A percentile compares a stretch with the other conserved stretches of the same genome.
phyloP scores from a whole-genome alignment of 163 green algal species.

The Volvox carteri region DNA sequence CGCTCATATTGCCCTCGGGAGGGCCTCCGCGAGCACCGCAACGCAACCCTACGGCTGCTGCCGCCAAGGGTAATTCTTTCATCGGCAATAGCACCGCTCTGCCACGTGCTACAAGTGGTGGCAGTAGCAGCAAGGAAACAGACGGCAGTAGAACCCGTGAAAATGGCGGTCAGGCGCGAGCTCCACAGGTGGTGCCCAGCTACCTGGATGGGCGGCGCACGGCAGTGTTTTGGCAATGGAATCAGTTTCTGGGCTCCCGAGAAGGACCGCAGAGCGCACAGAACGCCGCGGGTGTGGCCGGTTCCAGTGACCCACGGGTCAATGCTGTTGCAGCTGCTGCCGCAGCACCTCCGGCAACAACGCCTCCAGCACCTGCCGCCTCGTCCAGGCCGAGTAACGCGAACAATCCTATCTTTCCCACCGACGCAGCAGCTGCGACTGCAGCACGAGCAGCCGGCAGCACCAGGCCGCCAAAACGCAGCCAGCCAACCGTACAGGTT shows the following conservation, averaged over 20 bases:
- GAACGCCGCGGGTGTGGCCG: no score
- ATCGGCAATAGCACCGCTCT: not conserved
- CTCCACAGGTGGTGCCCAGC: not conserved
- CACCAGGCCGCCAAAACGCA: not conserved
- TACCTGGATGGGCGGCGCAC: slow-evolving; percentile 74
- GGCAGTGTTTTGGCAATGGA: slow-evolving; percentile 30
- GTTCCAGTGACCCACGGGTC: no score
- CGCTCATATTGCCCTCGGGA: no score
- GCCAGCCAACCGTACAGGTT: not conserved
- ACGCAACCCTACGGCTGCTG: no score
- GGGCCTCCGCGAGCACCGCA: no score
- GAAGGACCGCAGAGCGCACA: not conserved
- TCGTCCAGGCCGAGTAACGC: not conserved
- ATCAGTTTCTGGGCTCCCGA: not conserved
- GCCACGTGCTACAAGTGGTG: not conserved
- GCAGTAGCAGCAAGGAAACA: not conserved
- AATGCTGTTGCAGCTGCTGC: no score
- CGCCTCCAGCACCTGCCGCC: not conserved
- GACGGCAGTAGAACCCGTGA: not conserved
- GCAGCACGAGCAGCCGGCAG: not conserved
- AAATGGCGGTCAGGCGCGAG: not conserved
- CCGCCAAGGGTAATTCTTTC: no score
- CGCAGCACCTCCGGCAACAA: not conserved
- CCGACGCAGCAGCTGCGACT: not conserved
- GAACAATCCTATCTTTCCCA: not conserved